Evolutionary conservation across 768 basidiomycete genomes (phyloP).

Genomic region (Amanita rimosa): DNA sequence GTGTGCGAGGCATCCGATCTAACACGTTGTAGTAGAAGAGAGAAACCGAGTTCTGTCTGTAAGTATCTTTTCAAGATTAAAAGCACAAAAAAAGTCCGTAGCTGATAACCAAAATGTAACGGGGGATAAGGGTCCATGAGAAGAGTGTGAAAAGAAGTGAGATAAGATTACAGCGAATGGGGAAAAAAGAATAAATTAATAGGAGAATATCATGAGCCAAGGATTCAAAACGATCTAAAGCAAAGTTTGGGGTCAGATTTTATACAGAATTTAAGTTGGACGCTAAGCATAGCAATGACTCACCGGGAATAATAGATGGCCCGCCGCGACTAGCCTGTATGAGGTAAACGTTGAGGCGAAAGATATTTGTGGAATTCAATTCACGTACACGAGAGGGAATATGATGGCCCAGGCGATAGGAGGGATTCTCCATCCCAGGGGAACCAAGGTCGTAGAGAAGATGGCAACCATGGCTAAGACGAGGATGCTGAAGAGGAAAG

Average conservation of each 20-base stretch:
- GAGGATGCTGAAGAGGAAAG: constrained; percentile 42
- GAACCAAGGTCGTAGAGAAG: constrained; percentile 41
- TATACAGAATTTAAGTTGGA: neutral
- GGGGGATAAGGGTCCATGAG: neutral
- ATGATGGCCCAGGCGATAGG: constrained; percentile 63
- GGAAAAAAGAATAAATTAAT: constrained; percentile 14
- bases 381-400: constrained; percentile 56
- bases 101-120: neutral
- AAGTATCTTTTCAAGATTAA: too few species aligned
- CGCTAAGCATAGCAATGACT: constrained; percentile 14
- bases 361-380: constrained; percentile 2
- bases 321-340: constrained; percentile 45
- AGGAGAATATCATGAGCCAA: constrained; percentile 80
- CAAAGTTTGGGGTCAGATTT: constrained; percentile 5
- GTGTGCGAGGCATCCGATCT: too few species aligned
- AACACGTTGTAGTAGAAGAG: too few species aligned
- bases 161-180: neutral
- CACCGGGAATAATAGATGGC: constrained; percentile 70
- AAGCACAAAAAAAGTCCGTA: neutral
- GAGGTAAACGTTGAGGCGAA: constrained; percentile 2
- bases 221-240: constrained; percentile 72
- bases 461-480: constrained; percentile 45
- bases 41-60: too few species aligned
- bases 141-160: neutral
- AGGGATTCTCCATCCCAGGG: constrained; percentile 53